A percentile compares a stretch with the other conserved stretches of the same genome.
These are phyloP conservation scores for Epicoccum nigrum DNA, from an alignment of 2,329 filamentous ascomycete species.

Conservation along the genomic window DNA sequence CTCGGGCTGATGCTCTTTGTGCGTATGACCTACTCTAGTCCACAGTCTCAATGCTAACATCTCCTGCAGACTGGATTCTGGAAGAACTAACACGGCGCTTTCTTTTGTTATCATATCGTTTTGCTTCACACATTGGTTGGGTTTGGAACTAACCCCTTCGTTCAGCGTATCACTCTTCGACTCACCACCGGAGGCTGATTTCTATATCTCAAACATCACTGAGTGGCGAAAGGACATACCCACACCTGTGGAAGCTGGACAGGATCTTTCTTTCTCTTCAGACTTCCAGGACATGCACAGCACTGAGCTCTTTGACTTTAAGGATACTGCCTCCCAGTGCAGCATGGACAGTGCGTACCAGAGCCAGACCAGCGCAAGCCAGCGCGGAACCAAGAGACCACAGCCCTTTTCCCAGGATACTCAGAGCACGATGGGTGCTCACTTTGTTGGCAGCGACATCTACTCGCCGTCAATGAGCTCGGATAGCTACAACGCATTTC, in stretches of 20 bases:
- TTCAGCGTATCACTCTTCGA: slow-evolving; percentile 50
- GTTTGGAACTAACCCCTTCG: slow-evolving; percentile 45
- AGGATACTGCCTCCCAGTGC: slow-evolving; percentile 48
- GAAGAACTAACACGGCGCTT: slow-evolving; percentile 48
- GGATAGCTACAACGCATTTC: slow-evolving; percentile 42
- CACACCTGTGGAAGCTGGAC: slow-evolving; percentile 38
- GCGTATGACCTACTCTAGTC: neutral
- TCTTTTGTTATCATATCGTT: slow-evolving; percentile 31
- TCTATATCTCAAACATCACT: slow-evolving; percentile 47
- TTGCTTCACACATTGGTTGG: slow-evolving; percentile 20
- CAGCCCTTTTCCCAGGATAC: slow-evolving; percentile 41
- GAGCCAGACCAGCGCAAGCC: slow-evolving; percentile 48
- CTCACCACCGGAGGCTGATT: slow-evolving; percentile 41
- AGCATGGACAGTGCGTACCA: slow-evolving; percentile 53
- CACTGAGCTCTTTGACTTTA: slow-evolving; percentile 43
- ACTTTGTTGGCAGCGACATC: slow-evolving; percentile 39
- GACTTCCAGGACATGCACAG: slow-evolving; percentile 45
- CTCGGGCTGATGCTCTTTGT: no score
- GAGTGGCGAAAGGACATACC: slow-evolving; percentile 51
- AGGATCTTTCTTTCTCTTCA: slow-evolving; percentile 45
- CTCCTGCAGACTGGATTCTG: neutral
- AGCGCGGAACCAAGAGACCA: slow-evolving; percentile 35
- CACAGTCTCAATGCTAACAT: neutral
- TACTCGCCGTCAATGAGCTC: slow-evolving; percentile 48
- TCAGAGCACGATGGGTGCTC: slow-evolving; percentile 36